A percentile compares a stretch with the other conserved stretches of the same genome.
phyloP scores from a whole-genome alignment of 768 basidiomycete genomes.

The Galerina sulciceps region DNA sequence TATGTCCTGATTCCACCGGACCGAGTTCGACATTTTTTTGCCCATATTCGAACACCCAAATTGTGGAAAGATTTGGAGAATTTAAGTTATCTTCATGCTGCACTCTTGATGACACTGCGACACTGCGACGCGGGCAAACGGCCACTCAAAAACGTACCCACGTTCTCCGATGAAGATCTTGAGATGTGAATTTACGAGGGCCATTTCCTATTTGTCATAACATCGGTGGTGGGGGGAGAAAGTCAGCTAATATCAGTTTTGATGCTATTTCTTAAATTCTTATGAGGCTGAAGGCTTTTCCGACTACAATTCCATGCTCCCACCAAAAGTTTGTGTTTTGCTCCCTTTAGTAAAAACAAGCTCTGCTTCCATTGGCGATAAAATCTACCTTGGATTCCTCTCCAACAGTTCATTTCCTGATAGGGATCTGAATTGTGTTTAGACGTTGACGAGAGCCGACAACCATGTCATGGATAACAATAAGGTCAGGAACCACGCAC shows the following conservation, averaged over 20 bases:
- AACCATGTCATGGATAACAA: slow-evolving; percentile 37
- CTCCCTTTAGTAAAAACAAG: background rate
- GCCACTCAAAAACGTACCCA: background rate
- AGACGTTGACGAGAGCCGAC: slow-evolving; percentile 11
- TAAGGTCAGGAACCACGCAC: slow-evolving; percentile 43
- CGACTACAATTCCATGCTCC: background rate
- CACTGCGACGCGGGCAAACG: too few species aligned
- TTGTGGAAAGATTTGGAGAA: too few species aligned
- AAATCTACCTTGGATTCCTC: background rate
- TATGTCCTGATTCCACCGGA: slow-evolving; percentile 11
- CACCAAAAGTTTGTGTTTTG: background rate
- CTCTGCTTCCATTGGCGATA: slow-evolving; percentile 3
- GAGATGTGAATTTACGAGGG: background rate
- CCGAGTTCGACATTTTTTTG: slow-evolving; percentile 2
- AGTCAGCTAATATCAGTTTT: background rate
- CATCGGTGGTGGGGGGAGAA: background rate
- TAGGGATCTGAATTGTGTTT: slow-evolving; percentile 10
- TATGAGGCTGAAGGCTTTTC: background rate
- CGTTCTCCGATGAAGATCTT: slow-evolving; percentile 2
- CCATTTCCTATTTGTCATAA: background rate
- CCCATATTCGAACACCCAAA: too few species aligned
- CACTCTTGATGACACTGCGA: too few species aligned
- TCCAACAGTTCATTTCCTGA: slow-evolving; percentile 5
- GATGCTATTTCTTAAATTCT: background rate
- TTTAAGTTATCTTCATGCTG: too few species aligned